Base-by-base conservation (phyloP, 1,284 basidiomycete genomes). In the Pyrrhoderma noxium region DNA sequence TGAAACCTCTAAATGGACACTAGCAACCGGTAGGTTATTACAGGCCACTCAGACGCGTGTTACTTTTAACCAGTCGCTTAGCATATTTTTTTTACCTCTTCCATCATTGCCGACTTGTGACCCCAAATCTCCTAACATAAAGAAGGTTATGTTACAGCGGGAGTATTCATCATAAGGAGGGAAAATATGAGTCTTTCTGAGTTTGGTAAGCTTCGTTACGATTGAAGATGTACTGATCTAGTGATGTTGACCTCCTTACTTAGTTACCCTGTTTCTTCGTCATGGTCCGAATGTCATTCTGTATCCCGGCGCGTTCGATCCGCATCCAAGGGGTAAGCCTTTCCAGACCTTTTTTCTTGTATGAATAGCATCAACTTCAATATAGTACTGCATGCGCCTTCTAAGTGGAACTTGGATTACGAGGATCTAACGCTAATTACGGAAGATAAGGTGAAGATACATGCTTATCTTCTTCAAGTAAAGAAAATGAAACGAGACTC, bases 351-450 rank as follows among this genome's bases (percentile, higher is more conserved):
- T 14, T 14, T n/a, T 22, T 16, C n/a, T 40, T 4, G 8, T 40
- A 5, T 5, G 14, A 8, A 14, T 40, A 8, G 35, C 35, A 16
- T 22, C n/a, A 22, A 22, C 16, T 22, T 7, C 14, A 16, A 22
- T 27, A 31, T 36, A 55, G 53, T 40, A 19, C 41, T 55, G 38
- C 45, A 51, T 38, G 45, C 45, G 9, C 53, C 53, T 27, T 55
- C 53, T 7, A 46, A 31, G 25, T 52, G 52, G 45, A 46, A 45
- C 76, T 0, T 65, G 68, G 0, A 66, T 56, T 76, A 70, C 59
- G 72, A 75, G 56, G 73, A 76, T 38, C 54, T 77, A 3, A 69
- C 65, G 1, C 63, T 79, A 35, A 65, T 64, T 0, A 70, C 72
- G 0, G 61, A 71, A 0, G 76, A 79, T 56, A 64, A 66, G 0